Conservation (phyloP, 352 stramenopile species). For the Phytophthora pinifolia region DNA sequence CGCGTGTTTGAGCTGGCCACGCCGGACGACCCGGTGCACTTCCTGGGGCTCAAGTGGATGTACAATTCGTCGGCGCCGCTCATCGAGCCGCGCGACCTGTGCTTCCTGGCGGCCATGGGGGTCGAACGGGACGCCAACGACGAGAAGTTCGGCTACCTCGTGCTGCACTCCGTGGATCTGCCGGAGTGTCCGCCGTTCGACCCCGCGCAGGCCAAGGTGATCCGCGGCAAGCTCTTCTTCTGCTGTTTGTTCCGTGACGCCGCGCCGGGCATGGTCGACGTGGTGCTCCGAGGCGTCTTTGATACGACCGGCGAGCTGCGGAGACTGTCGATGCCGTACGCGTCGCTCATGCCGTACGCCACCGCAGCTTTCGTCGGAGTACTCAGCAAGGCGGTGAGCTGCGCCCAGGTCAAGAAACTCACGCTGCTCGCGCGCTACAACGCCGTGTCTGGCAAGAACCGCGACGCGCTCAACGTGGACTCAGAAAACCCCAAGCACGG, state of each 20-base stretch:
- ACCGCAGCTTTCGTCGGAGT: conserved; percentile 32
- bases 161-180: conserved; percentile 39
- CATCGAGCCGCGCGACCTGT: conserved; percentile 34
- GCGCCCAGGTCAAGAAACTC: conserved; percentile 43
- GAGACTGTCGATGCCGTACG: conserved; percentile 25
- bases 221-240: conserved; percentile 31
- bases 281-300: conserved; percentile 34
- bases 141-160: conserved; percentile 36
- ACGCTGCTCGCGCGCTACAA: conserved; percentile 33
- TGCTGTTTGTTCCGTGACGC: conserved; percentile 36
- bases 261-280: conserved; percentile 29
- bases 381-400: conserved; percentile 27
- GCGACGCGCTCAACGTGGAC: conserved; percentile 20
- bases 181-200: conserved; percentile 35
- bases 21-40: conserved; percentile 32
- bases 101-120: conserved; percentile 33
- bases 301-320: conserved; percentile 30
- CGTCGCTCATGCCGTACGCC: conserved; percentile 23
- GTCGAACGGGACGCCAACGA: conserved; percentile 29
- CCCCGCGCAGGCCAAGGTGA: conserved; percentile 13
- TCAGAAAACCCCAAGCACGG: conserved; percentile 18
- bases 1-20: conserved; percentile 32
- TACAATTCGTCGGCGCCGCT: conserved; percentile 20
- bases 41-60: conserved; percentile 45
- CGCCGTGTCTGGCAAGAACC: conserved; percentile 19